Base-by-base conservation (phyloP, 148 eudicot species). In the Vaccinium myrtillus region DNA sequence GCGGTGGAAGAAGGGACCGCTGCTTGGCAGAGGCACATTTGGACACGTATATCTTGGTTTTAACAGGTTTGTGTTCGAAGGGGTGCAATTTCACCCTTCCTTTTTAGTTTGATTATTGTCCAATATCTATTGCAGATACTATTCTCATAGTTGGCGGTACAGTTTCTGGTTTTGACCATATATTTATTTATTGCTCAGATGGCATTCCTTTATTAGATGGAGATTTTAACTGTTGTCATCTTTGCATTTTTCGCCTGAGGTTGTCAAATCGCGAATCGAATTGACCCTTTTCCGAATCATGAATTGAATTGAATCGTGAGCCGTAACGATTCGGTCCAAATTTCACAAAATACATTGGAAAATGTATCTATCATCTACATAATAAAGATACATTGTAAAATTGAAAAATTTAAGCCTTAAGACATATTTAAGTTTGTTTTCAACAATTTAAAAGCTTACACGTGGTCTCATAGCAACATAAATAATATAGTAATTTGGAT, bases 21-120 rank as follows among this genome's bases (percentile, higher is more conserved):
- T 90, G 70, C 81, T 92, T 27, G 94, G 93, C 54, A 84, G 92
- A 73, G 94, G 94, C 83, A 87, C 92, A 21, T 92, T 88, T 86
- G 94, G 94, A 43, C 89, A 86, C 75, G 94, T 92, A 25, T 92
- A 88, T 81, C 77, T 89, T 82, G 92, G 92, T 46, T 91, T 92
- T 78, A 90, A 91, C 87, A 91, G 94, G 94, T 92, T 71, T 53
- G 86, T 85, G 43, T 30, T 50, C 46, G 56, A 63, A 65, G 21
- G 25, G 46, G 27, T 74, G 46, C 58, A 84, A 58, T 67, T 63
- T 25, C 83, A 81, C 43, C 63, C 36, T 59, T 81, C 55, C 12
- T 32, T 76, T 51, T 19, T 48, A 12, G 11, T 49, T 55, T 19
- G 46, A 43, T 6, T 77, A 12, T 8, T 32, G 32, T 70, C 75